A percentile compares a stretch with the other conserved stretches of the same genome.
These are phyloP conservation scores for Maudiozyma serrabonitensis DNA, from an alignment of 805 yeast species.

Conservation along the genomic window DNA sequence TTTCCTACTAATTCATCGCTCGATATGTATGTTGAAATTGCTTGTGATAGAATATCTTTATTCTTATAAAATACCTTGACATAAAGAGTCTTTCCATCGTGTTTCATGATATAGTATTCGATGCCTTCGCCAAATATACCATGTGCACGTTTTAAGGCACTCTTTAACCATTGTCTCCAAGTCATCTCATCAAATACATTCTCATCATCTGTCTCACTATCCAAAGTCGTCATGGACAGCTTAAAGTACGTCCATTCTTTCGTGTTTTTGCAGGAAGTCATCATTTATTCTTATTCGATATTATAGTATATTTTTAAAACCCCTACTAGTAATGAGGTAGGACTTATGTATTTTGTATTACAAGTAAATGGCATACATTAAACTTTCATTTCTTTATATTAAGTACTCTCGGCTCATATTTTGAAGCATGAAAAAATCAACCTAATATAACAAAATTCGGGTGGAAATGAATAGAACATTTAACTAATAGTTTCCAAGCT, in stretches of 20 bases:
- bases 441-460: no score
- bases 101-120: slow-evolving; percentile 26
- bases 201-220: slow-evolving; percentile 13
- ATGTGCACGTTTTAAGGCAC: slow-evolving; percentile 30
- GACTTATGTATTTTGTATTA: no score
- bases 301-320: no score
- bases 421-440: no score
- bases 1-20: slow-evolving; percentile 20
- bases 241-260: neutral
- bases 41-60: slow-evolving; percentile 20
- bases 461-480: no score
- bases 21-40: slow-evolving; percentile 28
- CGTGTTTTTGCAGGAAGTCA: neutral
- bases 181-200: slow-evolving; percentile 27
- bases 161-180: slow-evolving; percentile 32
- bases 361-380: no score
- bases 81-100: slow-evolving; percentile 17
- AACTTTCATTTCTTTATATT: no score
- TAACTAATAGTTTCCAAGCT: no score
- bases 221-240: slow-evolving; percentile 12
- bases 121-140: slow-evolving; percentile 35
- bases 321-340: no score
- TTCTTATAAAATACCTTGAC: slow-evolving; percentile 26
- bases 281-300: no score
- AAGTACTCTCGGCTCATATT: no score